A percentile compares a stretch with the other conserved stretches of the same genome.
Evolutionary conservation across 805 yeast genomes (phyloP).

Genomic region (Candida germanica): DNA sequence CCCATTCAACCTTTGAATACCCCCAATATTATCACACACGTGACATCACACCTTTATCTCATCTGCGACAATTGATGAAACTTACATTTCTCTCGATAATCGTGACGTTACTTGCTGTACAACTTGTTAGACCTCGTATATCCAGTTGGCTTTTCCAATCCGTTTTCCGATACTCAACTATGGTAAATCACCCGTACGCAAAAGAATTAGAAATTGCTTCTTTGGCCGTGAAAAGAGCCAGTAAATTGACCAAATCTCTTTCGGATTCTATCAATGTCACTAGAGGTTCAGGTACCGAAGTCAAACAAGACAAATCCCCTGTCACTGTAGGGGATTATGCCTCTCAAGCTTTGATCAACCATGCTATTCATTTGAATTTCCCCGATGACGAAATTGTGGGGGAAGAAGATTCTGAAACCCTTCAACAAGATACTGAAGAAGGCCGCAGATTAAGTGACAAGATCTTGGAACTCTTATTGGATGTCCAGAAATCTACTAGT

Average conservation of each 20-base stretch:
- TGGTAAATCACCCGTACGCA: constrained; percentile 34
- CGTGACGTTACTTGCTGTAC: too few relatives aligned
- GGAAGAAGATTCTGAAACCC: constrained; percentile 80
- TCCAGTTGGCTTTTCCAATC: too few relatives aligned
- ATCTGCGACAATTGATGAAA: too few relatives aligned
- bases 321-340: constrained; percentile 97
- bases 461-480: constrained; percentile 59
- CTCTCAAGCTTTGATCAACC: constrained; percentile 88
- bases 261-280: constrained; percentile 53
- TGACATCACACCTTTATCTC: too few relatives aligned
- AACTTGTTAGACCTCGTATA: too few relatives aligned
- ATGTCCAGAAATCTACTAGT: constrained; percentile 47
- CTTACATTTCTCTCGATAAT: too few relatives aligned
- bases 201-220: constrained; percentile 79
- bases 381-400: constrained; percentile 88
- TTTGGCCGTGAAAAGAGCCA: constrained; percentile 86
- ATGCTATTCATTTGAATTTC: constrained; percentile 74
- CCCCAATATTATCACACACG: too few relatives aligned
- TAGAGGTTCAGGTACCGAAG: constrained; percentile 53
- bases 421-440: constrained; percentile 42
- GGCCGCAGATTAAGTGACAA: constrained; percentile 45
- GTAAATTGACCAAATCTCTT: constrained; percentile 64
- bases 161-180: neutral
- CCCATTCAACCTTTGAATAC: too few relatives aligned
- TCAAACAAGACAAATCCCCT: constrained; percentile 87